Evolutionary conservation across 805 yeast species (phyloP).

Genomic region (Yamadazyma ubonensis): DNA sequence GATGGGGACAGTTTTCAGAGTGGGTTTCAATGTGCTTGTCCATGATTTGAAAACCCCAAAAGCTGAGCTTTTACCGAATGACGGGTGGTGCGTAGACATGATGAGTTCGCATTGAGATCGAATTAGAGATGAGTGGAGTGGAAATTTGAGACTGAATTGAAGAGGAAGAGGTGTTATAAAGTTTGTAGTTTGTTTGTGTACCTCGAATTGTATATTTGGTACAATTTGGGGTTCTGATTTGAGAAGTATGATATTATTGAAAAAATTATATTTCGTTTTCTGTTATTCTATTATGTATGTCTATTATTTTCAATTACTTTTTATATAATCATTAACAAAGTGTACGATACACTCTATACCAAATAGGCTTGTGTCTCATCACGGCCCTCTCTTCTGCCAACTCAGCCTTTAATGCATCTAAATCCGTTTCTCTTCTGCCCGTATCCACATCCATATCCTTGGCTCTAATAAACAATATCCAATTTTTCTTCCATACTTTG

Average conservation of each 20-base stretch:
- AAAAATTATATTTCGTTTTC: too few species aligned
- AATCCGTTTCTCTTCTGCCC: constrained; percentile 43
- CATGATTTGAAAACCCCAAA: constrained; percentile 41
- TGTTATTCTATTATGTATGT: not conserved
- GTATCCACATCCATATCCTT: constrained; percentile 39
- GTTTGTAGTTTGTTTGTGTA: not conserved
- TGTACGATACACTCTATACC: constrained; percentile 30
- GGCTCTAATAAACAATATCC: constrained; percentile 37
- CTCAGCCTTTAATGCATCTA: constrained; percentile 39
- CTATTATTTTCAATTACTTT: too few species aligned
- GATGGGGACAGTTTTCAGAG: constrained; percentile 28
- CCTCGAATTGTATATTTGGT: not conserved
- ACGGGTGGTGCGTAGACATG: constrained; percentile 29
- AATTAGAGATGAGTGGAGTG: not conserved
- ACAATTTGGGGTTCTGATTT: not conserved
- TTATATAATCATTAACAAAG: constrained; percentile 31
- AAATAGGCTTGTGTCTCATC: constrained; percentile 33
- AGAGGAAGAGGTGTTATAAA: not conserved
- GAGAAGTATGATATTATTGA: too few species aligned
- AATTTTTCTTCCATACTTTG: constrained; percentile 39
- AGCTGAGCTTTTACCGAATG: constrained; percentile 30
- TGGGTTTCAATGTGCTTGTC: constrained; percentile 35
- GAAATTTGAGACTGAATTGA: not conserved
- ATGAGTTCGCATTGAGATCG: not conserved
- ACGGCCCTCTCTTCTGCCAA: constrained; percentile 32